A percentile compares a stretch with the other conserved stretches of the same genome.
Conservation (phyloP, 768 basidiomycete genomes). For the Russula olivacea region DNA sequence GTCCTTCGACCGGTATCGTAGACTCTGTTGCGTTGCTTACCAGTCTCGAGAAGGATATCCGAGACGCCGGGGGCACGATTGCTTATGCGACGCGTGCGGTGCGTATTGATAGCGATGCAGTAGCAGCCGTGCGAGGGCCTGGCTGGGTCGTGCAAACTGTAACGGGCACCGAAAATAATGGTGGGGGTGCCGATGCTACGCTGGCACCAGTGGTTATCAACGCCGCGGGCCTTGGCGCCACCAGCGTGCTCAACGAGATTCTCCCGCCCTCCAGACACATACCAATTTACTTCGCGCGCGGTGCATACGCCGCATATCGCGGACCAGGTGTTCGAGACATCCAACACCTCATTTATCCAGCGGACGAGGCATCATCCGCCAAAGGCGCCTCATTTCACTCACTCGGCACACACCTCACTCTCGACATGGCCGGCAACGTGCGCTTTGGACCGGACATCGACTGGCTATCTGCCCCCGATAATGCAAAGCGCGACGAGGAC, state of each 20-base stretch:
- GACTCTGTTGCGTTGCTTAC: constrained; percentile 83
- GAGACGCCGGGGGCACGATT: constrained; percentile 61
- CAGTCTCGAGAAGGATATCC: constrained; percentile 75
- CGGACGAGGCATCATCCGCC: constrained; percentile 57
- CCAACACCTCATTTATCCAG: constrained; percentile 84
- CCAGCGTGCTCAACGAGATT: constrained; percentile 65
- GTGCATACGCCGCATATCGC: constrained; percentile 83
- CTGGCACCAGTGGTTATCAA: constrained; percentile 76
- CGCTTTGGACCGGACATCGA: constrained; percentile 92
- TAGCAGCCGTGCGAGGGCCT: constrained; percentile 40
- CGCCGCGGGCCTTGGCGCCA: constrained; percentile 68
- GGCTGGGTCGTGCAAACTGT: constrained; percentile 89
- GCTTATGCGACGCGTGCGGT: constrained; percentile 79
- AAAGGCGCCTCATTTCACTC: constrained; percentile 61
- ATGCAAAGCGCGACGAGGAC: constrained; percentile 46
- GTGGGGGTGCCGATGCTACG: constrained; percentile 56
- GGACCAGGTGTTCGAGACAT: constrained; percentile 69
- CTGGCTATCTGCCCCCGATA: constrained; percentile 59
- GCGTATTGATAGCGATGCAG: constrained; percentile 58
- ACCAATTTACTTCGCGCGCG: constrained; percentile 74
- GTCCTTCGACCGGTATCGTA: constrained; percentile 84
- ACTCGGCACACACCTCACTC: constrained; percentile 86
- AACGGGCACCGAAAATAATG: constrained; percentile 37
- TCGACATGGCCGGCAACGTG: constrained; percentile 79
- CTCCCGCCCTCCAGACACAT: constrained; percentile 51